phyloP scores from a whole-genome alignment of 1,284 basidiomycete species.

The Peniophora sp. region DNA sequence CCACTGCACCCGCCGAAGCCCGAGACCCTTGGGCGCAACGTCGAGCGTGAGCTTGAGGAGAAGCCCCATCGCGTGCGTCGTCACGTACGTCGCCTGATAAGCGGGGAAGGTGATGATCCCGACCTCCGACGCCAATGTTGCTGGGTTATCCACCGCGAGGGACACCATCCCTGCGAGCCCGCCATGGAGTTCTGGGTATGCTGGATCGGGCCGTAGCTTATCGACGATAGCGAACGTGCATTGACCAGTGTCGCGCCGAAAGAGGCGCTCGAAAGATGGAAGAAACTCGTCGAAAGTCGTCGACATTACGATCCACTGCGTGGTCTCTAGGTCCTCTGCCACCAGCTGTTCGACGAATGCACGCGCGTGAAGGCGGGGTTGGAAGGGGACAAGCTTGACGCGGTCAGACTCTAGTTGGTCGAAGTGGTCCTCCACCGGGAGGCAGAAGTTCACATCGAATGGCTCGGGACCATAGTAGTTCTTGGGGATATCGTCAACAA shows the following conservation, averaged over 20 bases:
- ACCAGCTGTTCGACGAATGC: background rate
- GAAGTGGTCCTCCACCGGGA: slow-evolving; percentile 17
- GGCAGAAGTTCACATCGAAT: slow-evolving; percentile 23
- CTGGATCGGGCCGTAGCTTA: slow-evolving; percentile 23
- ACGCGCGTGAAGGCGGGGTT: slow-evolving; percentile 9
- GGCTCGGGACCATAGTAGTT: background rate
- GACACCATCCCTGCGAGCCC: slow-evolving; percentile 35
- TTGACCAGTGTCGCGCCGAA: slow-evolving; percentile 23
- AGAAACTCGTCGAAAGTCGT: slow-evolving; percentile 25
- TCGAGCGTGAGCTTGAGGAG: slow-evolving; percentile 24
- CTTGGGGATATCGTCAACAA: background rate
- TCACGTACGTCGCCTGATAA: slow-evolving; percentile 27
- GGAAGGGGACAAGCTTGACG: slow-evolving; percentile 25
- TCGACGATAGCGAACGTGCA: slow-evolving; percentile 42
- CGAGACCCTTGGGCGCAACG: slow-evolving; percentile 28
- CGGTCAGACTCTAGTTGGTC: slow-evolving; percentile 18
- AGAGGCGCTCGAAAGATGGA: slow-evolving; percentile 6
- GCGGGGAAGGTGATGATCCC: slow-evolving; percentile 36
- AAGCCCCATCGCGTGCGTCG: slow-evolving; percentile 23
- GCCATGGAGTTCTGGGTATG: slow-evolving; percentile 9
- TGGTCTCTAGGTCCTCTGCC: background rate
- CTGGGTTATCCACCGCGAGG: slow-evolving; percentile 27
- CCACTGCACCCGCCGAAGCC: slow-evolving; percentile 61
- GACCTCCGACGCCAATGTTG: slow-evolving; percentile 39
- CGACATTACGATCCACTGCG: slow-evolving; percentile 26